Evolutionary conservation across 768 basidiomycete species (phyloP), one percentile per base, ranked within the genome.

Genomic region (Symmetrospora coprosmae): DNA sequence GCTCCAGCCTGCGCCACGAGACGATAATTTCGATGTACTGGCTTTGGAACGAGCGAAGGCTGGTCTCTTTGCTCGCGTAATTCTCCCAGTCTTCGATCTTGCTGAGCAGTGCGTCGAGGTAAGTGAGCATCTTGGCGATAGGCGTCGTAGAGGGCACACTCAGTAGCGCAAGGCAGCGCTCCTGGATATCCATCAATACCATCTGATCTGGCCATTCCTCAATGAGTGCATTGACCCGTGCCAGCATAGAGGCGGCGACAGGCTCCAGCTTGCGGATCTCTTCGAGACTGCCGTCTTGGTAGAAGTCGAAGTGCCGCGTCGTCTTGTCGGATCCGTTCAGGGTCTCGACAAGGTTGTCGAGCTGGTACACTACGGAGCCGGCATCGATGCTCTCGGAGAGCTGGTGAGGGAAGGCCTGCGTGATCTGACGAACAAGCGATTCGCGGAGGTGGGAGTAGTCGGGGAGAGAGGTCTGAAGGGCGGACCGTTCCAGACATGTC

Each of bases 31-130:
- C 73, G 11, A 80, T 84, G 23, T 94, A 71, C 2, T 76, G 76
- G 25, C 80, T 79, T 62, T 82, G 88, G 67, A 85, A 76, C 1
- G 70, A 52, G 67, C 79, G 81, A 65, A 99, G 78, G 39, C 82
- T 82, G 68, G 89, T 96, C 40, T 85, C 82, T n/a, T 81, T 78
- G 73, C 88, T 90, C n/a, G 92, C 84, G 69, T 86, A 97, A 66
- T 82, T 82, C 70, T 99, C 89, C 94, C 94, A 99, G 68, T 97
- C 92, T 51, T 90, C 86, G 23, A 81, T 87, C 63, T 92, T 86
- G 47, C 83, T 68, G 1, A 97, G 74, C 7, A 99, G 75, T 65
- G 85, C 85, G 69, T 99, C 94, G 40, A 96, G 70, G 4, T 82
- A 81, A 0, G 86, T 78, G 31, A 99, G 76, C 13, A 91, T 73